Evolutionary conservation across 768 basidiomycete genomes (phyloP).

Genomic region (Auriscalpium microsporum): DNA sequence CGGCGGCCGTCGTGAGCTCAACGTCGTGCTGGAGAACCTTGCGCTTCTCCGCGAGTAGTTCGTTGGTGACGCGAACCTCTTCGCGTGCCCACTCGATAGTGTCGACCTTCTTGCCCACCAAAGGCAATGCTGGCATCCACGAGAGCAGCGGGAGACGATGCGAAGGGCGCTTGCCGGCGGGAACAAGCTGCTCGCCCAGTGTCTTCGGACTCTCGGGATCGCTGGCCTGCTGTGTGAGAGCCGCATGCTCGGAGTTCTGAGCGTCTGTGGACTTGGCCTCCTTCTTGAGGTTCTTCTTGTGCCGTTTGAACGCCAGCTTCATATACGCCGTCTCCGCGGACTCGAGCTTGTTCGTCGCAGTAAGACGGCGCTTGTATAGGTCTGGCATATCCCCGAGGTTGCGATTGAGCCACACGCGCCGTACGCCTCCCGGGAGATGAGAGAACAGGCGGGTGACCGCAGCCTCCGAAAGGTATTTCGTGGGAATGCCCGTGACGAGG

Average conservation of each 20-base stretch:
- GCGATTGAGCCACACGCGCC: constrained; percentile 86
- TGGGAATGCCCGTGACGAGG: constrained; percentile 83
- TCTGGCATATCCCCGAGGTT: constrained; percentile 84
- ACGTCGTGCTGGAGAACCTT: constrained; percentile 24
- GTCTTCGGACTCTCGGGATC: constrained; percentile 22
- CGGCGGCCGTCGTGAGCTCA: constrained; percentile 12
- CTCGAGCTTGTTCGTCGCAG: constrained; percentile 75
- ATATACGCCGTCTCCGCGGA: constrained; percentile 74
- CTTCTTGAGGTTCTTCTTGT: constrained; percentile 45
- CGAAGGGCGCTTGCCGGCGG: constrained; percentile 64
- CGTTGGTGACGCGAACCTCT: constrained; percentile 48
- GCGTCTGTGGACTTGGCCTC: constrained; percentile 23
- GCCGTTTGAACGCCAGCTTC: constrained; percentile 67
- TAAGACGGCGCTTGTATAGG: constrained; percentile 65
- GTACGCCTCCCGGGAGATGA: constrained; percentile 85
- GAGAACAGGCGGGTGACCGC: constrained; percentile 63
- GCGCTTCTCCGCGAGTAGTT: constrained; percentile 18
- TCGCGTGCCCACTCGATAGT: constrained; percentile 82
- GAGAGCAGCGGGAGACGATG: constrained; percentile 57
- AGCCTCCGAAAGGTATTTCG: constrained; percentile 62
- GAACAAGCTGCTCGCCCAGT: constrained; percentile 44
- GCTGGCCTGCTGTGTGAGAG: constrained; percentile 7
- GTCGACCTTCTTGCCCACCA: constrained; percentile 86
- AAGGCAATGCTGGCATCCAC: constrained; percentile 43
- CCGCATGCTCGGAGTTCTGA: background rate